Base-by-base conservation (phyloP, 1,139 yeast genomes). In the Saccharomyces hybrid region DNA sequence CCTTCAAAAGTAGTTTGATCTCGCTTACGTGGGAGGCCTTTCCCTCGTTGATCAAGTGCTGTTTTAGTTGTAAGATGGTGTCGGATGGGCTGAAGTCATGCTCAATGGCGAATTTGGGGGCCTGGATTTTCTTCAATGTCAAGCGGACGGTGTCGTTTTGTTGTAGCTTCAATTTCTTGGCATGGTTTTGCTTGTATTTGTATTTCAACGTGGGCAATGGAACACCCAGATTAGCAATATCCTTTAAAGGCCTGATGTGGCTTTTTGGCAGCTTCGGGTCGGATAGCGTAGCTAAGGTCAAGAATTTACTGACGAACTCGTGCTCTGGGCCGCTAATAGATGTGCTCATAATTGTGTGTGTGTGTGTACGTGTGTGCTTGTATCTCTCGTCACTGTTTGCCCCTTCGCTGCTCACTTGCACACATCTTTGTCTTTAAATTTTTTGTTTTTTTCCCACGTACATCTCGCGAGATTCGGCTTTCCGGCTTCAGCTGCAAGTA, bases 1-100 rank as follows among this genome's bases (percentile, higher is more conserved):
- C 78, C 62, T 78, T 78, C 38, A 77, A 57, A 62, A 79, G 64
- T 6, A 79, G 58, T 56, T 76, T 78, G 42, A 77, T 54, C 54
- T 75, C 74, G 14, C 62, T 60, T 0, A 65, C 55, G 6, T 64
- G 62, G 16, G 65, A 54, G n/a, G 62, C 65, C 21, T 62, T 58
- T 1, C 63, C 63, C 46, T 62, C 68, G 11, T 65, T 62, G 2
- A 69, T 63, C 19, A 78, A 59, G 4, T 57, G 57, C 14, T 69
- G 61, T 60, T 78, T 78, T n/a, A 77, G 65, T 48, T 73, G 70
- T 49, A 68, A 66, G 7, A 78, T 64, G 0, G 78, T 71, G 3
- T 69, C 69, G 11, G 63, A 64, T 1, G 70, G 55, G 21, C 60
- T 54, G 6, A 71, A 62, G 7, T 61, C 60, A 2, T 71, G 55